phyloP scores from a whole-genome alignment of 148 eudicot species.

The Simmondsia chinensis region DNA sequence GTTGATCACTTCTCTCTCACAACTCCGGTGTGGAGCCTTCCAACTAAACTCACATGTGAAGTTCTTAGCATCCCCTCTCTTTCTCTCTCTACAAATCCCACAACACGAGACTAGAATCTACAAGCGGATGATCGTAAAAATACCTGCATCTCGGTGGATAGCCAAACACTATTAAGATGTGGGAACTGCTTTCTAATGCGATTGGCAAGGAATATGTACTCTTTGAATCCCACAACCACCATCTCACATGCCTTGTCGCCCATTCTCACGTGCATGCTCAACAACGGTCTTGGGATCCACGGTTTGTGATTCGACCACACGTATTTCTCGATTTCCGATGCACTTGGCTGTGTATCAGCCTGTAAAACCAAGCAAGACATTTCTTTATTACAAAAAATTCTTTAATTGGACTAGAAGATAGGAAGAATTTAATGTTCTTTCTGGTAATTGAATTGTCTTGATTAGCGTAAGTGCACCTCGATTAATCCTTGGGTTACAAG shows the following conservation, averaged over 20 bases:
- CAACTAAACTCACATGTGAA: too few species aligned
- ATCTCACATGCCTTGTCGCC: conserved; percentile 96
- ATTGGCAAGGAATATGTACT: conserved; percentile 68
- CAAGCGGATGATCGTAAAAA: too few species aligned
- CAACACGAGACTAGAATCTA: too few species aligned
- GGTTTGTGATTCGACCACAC: conserved; percentile 85
- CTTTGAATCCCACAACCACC: conserved; percentile 71
- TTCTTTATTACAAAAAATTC: neutral
- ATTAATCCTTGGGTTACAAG: too few species aligned
- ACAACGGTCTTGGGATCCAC: conserved; percentile 78
- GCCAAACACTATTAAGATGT: conserved; percentile 61
- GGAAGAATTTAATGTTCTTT: neutral
- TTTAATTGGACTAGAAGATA: neutral
- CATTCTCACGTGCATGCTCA: conserved; percentile 95
- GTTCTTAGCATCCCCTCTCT: too few species aligned
- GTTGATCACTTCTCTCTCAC: too few species aligned
- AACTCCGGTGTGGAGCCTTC: too few species aligned
- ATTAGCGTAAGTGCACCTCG: too few species aligned
- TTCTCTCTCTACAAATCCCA: too few species aligned
- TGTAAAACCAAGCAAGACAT: too few species aligned
- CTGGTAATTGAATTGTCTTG: too few species aligned
- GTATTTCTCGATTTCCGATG: conserved; percentile 48
- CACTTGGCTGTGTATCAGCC: conserved; percentile 14
- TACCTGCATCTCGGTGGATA: conserved; percentile 98
- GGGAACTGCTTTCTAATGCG: conserved; percentile 60